Base-by-base conservation (phyloP, 1,139 yeast species). In the Hemisphaericaspora lyxosophila region DNA sequence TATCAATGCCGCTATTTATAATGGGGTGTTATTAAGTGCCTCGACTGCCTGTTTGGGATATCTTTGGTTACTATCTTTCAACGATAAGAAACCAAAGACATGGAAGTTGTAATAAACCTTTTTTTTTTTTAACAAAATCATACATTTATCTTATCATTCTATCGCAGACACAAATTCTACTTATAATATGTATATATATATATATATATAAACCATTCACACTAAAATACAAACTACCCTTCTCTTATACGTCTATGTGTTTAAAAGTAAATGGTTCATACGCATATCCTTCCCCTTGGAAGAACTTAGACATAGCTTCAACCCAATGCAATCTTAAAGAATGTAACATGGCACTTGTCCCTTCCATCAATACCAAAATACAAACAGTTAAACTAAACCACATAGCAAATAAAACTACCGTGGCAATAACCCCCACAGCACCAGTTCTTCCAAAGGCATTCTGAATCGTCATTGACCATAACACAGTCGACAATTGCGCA, bases 281-380 rank as follows among this genome's bases (percentile, higher is more conserved):
- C 1, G 88, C 80, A 45, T 82, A 75, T 37, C 98, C 98, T 57
- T 92, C 97, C 51, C 98, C 98, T 54, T 85, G 88, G 55, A 92
- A 94, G 61, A 87, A 94, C 67, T 94, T 94, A 35, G 97, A 89
- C 97, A 94, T 94, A 23, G 97, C 90, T 65, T 94, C 99, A 40
- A 94, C 98, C 99, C 99, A 92, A 61, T 92, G 98, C 57, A 92
- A 70, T 64, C 98, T 85, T 54, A 94, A 75, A 18, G 97, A 86
- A 64, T 94, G 99, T 54, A 94, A 75, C 98, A 94, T 94, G 20
- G 98, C 98, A 30, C 96, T 86, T 0, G 98, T 94, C 38, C 99
- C 99, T 64, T 94, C 98, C 98, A 94, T 92, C 44, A 89, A 73
- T 36, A 94, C 97, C 59, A 94, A 75, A 42, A 94, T 89, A 49